Percentiles rank a stretch among this genome's conserved stretches.
These are phyloP conservation scores for Delonix regia DNA, from an alignment of 306 rosid genomes.

Conservation along the genomic window DNA sequence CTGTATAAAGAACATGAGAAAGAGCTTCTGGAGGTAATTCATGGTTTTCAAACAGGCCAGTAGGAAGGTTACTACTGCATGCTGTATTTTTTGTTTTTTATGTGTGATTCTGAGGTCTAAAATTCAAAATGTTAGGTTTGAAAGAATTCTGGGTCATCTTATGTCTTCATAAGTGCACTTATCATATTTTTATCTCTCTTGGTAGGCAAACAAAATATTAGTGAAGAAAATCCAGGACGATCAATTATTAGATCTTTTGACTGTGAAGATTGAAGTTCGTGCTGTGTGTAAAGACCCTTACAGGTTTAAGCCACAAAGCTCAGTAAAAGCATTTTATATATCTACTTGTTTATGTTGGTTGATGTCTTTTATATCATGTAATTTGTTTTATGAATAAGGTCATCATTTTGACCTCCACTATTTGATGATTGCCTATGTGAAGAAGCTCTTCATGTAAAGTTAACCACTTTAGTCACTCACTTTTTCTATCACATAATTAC, in stretches of 20 bases:
- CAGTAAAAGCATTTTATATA: slow-evolving; percentile 29
- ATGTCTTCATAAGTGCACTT: slow-evolving; percentile 24
- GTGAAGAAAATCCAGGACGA: slow-evolving; percentile 86
- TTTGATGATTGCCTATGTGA: neutral
- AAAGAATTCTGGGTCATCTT: no score
- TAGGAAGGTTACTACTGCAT: neutral
- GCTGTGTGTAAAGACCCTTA: slow-evolving; percentile 89
- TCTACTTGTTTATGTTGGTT: slow-evolving; percentile 21
- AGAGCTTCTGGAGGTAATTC: slow-evolving; percentile 83
- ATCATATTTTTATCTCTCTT: slow-evolving; percentile 38
- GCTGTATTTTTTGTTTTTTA: no score
- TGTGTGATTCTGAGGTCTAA: no score
- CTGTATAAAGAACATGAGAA: slow-evolving; percentile 85
- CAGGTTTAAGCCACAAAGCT: slow-evolving; percentile 62
- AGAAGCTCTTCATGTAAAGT: neutral
- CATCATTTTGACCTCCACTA: neutral
- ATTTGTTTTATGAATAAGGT: neutral
- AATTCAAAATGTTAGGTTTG: no score
- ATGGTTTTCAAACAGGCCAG: slow-evolving; percentile 12
- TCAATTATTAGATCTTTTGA: slow-evolving; percentile 86
- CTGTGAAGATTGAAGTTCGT: slow-evolving; percentile 71
- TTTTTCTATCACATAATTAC: neutral
- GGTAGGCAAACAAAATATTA: slow-evolving; percentile 83
- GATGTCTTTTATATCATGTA: slow-evolving; percentile 28
- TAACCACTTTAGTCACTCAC: neutral